Conservation (phyloP, 2,329 filamentous ascomycete genomes). For the Fusarium subtropicale region DNA sequence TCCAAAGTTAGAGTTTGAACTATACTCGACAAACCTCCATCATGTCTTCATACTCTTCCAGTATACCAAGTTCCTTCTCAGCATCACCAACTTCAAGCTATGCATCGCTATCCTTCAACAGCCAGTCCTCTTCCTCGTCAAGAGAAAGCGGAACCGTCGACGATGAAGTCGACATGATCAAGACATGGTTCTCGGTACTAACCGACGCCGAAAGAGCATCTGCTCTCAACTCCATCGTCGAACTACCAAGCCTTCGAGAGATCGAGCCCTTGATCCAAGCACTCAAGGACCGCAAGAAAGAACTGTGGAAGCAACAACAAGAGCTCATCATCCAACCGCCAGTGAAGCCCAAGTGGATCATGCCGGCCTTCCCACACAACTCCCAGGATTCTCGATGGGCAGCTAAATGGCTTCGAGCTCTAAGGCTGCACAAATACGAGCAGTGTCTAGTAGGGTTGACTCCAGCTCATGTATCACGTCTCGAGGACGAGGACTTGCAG, state of each 20-base stretch:
- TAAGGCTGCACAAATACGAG: conserved; percentile 46
- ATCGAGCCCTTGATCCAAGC: conserved; percentile 46
- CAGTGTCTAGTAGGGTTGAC: conserved; percentile 41
- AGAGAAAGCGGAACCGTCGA: conserved; percentile 33
- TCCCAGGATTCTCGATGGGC: conserved; percentile 44
- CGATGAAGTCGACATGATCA: conserved; percentile 43
- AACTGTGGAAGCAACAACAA: conserved; percentile 43
- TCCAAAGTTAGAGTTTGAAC: neutral
- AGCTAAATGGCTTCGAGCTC: conserved; percentile 44
- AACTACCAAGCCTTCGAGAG: conserved; percentile 43
- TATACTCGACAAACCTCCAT: conserved; percentile 8
- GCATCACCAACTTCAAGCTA: conserved; percentile 41
- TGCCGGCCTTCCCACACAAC: conserved; percentile 41
- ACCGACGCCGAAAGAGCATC: conserved; percentile 39
- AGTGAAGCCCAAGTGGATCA: conserved; percentile 42
- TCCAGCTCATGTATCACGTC: conserved; percentile 34
- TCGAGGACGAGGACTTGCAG: conserved; percentile 39
- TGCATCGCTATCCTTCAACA: conserved; percentile 34
- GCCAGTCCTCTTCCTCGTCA: neutral
- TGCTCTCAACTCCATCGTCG: conserved; percentile 42
- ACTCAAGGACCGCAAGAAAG: conserved; percentile 45
- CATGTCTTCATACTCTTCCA: conserved; percentile 42
- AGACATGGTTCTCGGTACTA: conserved; percentile 44
- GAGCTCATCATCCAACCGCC: conserved; percentile 42
- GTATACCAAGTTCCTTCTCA: conserved; percentile 34